A percentile compares a stretch with the other conserved stretches of the same genome.
These are phyloP conservation scores for Huntiella moniliformis DNA, from an alignment of 2,329 filamentous ascomycete genomes.

Conservation along the genomic window DNA sequence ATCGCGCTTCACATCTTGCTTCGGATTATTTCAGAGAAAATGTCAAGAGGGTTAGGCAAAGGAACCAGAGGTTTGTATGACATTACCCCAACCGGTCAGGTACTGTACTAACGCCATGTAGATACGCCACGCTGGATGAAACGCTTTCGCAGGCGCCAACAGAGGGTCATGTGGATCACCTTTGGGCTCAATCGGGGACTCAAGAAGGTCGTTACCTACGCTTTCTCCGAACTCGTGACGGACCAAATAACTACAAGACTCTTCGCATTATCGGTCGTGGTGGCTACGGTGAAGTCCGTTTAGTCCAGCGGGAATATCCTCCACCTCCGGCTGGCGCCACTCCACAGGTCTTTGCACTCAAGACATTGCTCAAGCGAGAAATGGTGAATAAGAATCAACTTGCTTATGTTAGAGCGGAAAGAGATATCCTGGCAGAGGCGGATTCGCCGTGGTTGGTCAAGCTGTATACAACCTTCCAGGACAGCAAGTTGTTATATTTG, in stretches of 20 bases:
- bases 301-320: conserved; percentile 46
- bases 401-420: conserved; percentile 59
- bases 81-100: not conserved
- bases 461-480: conserved; percentile 63
- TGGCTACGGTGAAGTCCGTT: conserved; percentile 61
- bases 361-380: conserved; percentile 60
- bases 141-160: conserved; percentile 1
- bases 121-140: conserved; percentile 6
- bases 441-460: conserved; percentile 70
- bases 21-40: conserved; percentile 11
- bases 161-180: conserved; percentile 4
- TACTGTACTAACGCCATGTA: too few relatives aligned
- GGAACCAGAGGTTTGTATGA: conserved; percentile 6
- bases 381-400: conserved; percentile 73
- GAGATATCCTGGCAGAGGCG: conserved; percentile 61
- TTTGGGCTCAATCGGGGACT: conserved; percentile 8
- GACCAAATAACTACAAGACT: conserved; percentile 53
- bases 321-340: conserved; percentile 26
- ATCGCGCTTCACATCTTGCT: conserved; percentile 9
- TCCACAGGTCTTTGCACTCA: conserved; percentile 61
- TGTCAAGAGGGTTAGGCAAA: conserved; percentile 10
- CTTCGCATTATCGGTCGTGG: conserved; percentile 67
- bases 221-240: conserved; percentile 52
- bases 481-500: conserved; percentile 58
- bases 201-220: conserved; percentile 50